A percentile compares a stretch with the other conserved stretches of the same genome.
phyloP scores from a whole-genome alignment of 768 basidiomycete species.

The Boletus speciosus region DNA sequence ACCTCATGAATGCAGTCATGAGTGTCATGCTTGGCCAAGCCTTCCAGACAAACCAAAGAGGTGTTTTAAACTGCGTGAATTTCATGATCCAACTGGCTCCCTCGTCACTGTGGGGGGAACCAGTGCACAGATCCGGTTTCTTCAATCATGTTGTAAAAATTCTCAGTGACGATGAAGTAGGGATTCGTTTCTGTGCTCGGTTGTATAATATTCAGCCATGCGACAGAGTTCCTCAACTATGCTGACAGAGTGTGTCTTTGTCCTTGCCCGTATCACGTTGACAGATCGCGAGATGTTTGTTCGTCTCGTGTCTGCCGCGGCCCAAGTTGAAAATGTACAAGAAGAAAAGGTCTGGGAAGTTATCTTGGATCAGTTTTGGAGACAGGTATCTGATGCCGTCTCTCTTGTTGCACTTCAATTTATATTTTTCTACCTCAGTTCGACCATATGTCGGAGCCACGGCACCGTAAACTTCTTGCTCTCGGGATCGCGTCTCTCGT shows the following conservation, averaged over 20 bases:
- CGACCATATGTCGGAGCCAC: slow-evolving; percentile 86
- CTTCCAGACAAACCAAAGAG: slow-evolving; percentile 53
- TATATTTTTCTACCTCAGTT: slow-evolving; percentile 48
- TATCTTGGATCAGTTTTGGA: slow-evolving; percentile 80
- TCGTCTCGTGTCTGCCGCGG: slow-evolving; percentile 64
- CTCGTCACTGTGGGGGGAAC: slow-evolving; percentile 63
- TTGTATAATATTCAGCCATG: slow-evolving; percentile 8
- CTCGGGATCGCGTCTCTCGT: slow-evolving; percentile 79
- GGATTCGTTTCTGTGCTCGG: slow-evolving; percentile 4
- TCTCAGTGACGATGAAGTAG: slow-evolving; percentile 65
- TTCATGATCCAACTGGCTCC: slow-evolving; percentile 64
- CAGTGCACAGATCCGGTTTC: slow-evolving; percentile 71
- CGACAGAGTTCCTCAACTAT: slow-evolving; percentile 30
- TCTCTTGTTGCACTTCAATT: background rate
- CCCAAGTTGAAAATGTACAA: slow-evolving; percentile 41
- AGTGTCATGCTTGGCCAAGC: slow-evolving; percentile 49
- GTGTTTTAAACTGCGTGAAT: slow-evolving; percentile 56
- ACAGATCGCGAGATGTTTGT: slow-evolving; percentile 65
- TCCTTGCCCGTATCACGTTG: slow-evolving; percentile 72
- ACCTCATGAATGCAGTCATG: slow-evolving; percentile 56
- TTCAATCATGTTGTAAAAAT: slow-evolving; percentile 60
- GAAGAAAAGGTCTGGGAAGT: slow-evolving; percentile 60
- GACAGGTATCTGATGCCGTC: slow-evolving; percentile 50
- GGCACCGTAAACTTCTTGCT: slow-evolving; percentile 77
- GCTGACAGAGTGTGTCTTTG: slow-evolving; percentile 66